Percentiles rank a stretch among this genome's conserved stretches.
These are phyloP conservation scores for Panellus pusillus DNA, from an alignment of 768 basidiomycete species.

Conservation along the genomic window DNA sequence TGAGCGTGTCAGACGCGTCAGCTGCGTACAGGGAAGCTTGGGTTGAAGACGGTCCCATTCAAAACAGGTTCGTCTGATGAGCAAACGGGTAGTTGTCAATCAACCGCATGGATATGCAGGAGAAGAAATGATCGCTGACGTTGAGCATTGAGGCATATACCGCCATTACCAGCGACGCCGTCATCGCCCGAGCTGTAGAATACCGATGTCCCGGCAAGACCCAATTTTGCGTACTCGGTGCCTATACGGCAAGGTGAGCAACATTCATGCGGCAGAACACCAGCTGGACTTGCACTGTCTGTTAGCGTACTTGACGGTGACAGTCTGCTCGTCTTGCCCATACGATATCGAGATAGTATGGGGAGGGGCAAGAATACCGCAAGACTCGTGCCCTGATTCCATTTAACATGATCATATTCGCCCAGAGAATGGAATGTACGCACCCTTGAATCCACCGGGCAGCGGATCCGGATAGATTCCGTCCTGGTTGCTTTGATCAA, in stretches of 20 bases:
- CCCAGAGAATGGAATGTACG: not conserved
- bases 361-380: slow-evolving; percentile 37
- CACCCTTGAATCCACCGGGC: slow-evolving; percentile 40
- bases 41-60: slow-evolving; percentile 27
- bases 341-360: slow-evolving; percentile 34
- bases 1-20: too few species aligned
- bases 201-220: slow-evolving; percentile 37
- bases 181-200: slow-evolving; percentile 38
- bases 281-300: slow-evolving; percentile 37
- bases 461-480: slow-evolving; percentile 41
- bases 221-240: slow-evolving; percentile 30
- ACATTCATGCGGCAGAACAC: not conserved
- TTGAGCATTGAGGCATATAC: slow-evolving; percentile 24
- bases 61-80: slow-evolving; percentile 12
- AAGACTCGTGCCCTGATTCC: slow-evolving; percentile 33
- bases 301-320: slow-evolving; percentile 31
- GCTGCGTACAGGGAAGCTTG: slow-evolving; percentile 20
- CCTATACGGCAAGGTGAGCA: not conserved
- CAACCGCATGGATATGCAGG: not conserved
- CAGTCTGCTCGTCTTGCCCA: slow-evolving; percentile 33
- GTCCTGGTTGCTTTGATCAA: slow-evolving; percentile 24
- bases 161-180: slow-evolving; percentile 37
- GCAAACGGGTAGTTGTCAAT: too few species aligned
- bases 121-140: slow-evolving; percentile 5
- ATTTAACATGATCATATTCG: not conserved